Conservation (phyloP, 2,329 filamentous ascomycete genomes). For the Alternaria gansuensis region DNA sequence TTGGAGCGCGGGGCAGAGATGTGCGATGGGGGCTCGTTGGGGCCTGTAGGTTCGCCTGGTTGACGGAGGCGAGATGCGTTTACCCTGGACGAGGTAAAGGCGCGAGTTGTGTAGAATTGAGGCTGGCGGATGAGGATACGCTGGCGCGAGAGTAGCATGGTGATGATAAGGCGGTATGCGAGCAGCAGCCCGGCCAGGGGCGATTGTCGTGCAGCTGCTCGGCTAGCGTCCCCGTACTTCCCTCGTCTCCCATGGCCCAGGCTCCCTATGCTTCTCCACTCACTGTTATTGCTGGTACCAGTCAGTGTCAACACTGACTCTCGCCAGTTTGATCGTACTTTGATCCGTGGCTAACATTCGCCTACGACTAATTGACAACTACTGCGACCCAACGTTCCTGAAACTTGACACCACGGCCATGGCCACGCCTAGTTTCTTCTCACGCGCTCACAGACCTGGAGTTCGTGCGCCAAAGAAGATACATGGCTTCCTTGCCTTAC, state of each 20-base stretch:
- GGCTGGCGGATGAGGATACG: slow-evolving; percentile 21
- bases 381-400: not conserved
- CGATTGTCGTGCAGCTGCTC: slow-evolving; percentile 34
- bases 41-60: slow-evolving; percentile 48
- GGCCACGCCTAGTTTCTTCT: slow-evolving; percentile 25
- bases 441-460: slow-evolving; percentile 18
- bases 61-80: slow-evolving; percentile 45
- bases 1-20: slow-evolving; percentile 50
- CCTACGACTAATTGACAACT: not conserved
- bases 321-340: not conserved
- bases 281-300: not conserved
- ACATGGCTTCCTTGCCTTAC: slow-evolving; percentile 52
- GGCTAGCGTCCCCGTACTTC: slow-evolving; percentile 7
- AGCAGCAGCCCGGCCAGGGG: slow-evolving; percentile 21
- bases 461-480: slow-evolving; percentile 23
- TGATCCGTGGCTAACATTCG: not conserved
- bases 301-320: not conserved
- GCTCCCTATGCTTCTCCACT: slow-evolving; percentile 8
- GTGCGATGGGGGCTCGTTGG: slow-evolving; percentile 52
- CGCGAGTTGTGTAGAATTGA: slow-evolving; percentile 26
- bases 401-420: not conserved
- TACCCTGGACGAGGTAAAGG: slow-evolving; percentile 36
- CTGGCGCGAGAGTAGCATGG: slow-evolving; percentile 38
- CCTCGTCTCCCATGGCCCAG: slow-evolving; percentile 5
- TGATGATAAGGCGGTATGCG: slow-evolving; percentile 36